phyloP scores from a whole-genome alignment of 2,329 filamentous ascomycete genomes.

The Hysterium pulicare region DNA sequence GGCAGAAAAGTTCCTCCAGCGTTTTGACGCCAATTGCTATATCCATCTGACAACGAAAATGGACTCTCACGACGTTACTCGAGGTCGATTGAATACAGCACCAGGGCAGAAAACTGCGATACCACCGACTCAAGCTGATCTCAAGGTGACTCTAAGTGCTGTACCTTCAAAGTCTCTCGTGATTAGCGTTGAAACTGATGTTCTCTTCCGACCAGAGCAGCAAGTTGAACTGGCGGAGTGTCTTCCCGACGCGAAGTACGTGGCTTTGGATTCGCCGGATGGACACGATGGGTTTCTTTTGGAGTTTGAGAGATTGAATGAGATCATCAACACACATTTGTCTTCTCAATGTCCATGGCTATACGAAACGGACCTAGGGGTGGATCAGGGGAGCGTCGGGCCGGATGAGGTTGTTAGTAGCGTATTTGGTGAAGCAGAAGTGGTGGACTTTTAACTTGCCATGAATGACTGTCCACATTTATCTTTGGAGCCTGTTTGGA shows the following conservation, averaged over 20 bases:
- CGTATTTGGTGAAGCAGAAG: slow-evolving; percentile 12
- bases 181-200: slow-evolving; percentile 34
- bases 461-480: neutral
- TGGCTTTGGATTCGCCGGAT: slow-evolving; percentile 25
- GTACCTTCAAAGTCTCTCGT: slow-evolving; percentile 29
- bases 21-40: slow-evolving; percentile 42
- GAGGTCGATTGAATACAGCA: slow-evolving; percentile 12
- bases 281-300: slow-evolving; percentile 40
- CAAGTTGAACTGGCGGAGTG: slow-evolving; percentile 28
- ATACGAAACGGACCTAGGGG: neutral
- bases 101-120: neutral
- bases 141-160: slow-evolving; percentile 18
- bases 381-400: neutral
- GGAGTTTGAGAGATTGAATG: slow-evolving; percentile 32
- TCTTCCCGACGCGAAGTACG: slow-evolving; percentile 26
- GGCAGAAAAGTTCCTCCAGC: slow-evolving; percentile 36
- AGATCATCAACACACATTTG: slow-evolving; percentile 16
- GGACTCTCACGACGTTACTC: slow-evolving; percentile 37
- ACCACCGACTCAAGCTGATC: slow-evolving; percentile 11
- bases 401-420: slow-evolving; percentile 4
- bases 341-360: slow-evolving; percentile 6
- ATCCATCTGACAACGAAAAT: slow-evolving; percentile 39
- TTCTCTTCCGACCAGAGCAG: slow-evolving; percentile 33
- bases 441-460: neutral
- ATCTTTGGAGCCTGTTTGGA: neutral